A percentile compares a stretch with the other conserved stretches of the same genome.
These are phyloP conservation scores for Beauveria australis DNA, from an alignment of 2,329 filamentous ascomycete species.

Conservation along the genomic window DNA sequence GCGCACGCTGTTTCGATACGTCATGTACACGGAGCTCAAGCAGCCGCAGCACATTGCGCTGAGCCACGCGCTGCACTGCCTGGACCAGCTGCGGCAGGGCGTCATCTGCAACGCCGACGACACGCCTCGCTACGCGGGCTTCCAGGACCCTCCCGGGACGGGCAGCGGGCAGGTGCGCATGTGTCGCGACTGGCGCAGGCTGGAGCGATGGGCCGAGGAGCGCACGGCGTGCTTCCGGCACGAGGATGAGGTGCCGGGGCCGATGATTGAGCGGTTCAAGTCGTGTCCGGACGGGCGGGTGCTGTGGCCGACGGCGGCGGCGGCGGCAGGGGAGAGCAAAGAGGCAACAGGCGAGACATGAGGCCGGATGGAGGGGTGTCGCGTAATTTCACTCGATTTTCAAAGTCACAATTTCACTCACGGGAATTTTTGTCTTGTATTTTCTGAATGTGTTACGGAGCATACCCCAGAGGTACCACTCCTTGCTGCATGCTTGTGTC, in stretches of 20 bases:
- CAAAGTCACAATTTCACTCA: too few species aligned
- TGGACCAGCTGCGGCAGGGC: constrained; percentile 5
- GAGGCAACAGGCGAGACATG: too few species aligned
- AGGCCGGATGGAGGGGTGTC: too few species aligned
- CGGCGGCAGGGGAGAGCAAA: neutral
- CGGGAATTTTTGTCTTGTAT: too few species aligned
- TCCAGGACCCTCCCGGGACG: neutral
- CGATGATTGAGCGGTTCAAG: constrained; percentile 10
- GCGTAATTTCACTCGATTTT: too few species aligned
- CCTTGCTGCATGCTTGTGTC: too few species aligned
- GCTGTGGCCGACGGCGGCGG: neutral
- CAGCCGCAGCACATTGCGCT: neutral
- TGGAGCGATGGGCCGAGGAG: neutral
- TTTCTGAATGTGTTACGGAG: too few species aligned
- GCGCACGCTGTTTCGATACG: neutral
- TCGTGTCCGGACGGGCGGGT: constrained; percentile 1
- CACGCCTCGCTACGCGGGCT: constrained; percentile 5
- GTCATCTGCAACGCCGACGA: constrained; percentile 5
- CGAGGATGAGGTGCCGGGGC: constrained; percentile 8
- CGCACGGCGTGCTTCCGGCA: neutral
- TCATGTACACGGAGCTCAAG: neutral
- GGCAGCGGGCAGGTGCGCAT: constrained; percentile 1
- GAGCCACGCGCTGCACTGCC: neutral
- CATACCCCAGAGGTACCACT: too few species aligned
- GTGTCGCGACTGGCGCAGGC: constrained; percentile 5